Evolutionary conservation across 495 filamentous ascomycete genomes (phyloP).

Genomic region (Rhypophila decipiens): DNA sequence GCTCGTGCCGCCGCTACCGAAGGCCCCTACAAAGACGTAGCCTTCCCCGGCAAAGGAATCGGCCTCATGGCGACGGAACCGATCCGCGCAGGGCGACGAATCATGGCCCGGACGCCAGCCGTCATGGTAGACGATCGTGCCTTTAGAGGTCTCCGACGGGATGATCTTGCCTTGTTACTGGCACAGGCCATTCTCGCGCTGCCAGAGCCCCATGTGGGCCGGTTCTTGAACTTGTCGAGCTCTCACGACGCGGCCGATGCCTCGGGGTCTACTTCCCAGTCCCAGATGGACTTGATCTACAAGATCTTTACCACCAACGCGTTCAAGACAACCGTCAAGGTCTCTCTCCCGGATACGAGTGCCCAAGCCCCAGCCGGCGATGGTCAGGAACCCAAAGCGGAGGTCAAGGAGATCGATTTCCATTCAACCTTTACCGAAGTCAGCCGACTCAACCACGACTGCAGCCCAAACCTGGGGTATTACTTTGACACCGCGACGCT

Average conservation of each 20-base stretch:
- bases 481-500: conserved; percentile 28
- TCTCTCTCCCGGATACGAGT: background rate
- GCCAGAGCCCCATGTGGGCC: conserved; percentile 15
- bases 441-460: conserved; percentile 32
- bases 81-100: conserved; percentile 19
- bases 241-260: conserved; percentile 5
- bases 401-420: conserved; percentile 19
- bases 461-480: conserved; percentile 29
- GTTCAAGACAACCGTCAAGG: conserved; percentile 19
- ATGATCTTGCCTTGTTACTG: conserved; percentile 17
- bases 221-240: conserved; percentile 21
- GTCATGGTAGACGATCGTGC: conserved; percentile 29
- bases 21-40: conserved; percentile 14
- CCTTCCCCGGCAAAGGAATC: conserved; percentile 23
- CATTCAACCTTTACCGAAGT: conserved; percentile 27
- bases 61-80: conserved; percentile 24
- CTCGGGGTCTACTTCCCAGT: conserved; percentile 1
- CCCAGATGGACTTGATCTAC: conserved; percentile 6
- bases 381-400: background rate
- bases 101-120: conserved; percentile 25
- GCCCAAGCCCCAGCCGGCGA: too few relatives aligned
- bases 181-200: conserved; percentile 17
- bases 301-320: conserved; percentile 29
- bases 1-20: background rate
- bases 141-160: conserved; percentile 12